Base-by-base conservation (phyloP, 495 filamentous ascomycete species). In the Trichoderma reesei region DNA sequence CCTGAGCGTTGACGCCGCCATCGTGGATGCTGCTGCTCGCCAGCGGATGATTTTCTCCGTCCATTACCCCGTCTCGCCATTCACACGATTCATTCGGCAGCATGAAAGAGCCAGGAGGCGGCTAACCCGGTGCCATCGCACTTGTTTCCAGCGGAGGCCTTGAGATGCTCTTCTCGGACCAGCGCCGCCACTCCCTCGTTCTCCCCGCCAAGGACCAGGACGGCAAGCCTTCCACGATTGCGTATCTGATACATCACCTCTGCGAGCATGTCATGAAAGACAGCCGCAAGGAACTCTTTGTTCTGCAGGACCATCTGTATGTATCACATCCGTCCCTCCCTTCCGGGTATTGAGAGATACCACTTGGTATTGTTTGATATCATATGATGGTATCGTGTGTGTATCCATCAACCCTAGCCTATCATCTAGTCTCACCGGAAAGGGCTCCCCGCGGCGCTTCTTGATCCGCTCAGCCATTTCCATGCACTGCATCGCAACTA, bases 121-220 rank as follows among this genome's bases (percentile, higher is more conserved):
- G 59, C 59, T 61, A 41, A 61, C 36, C 59, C n/a, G n/a, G 26
- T 34, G 26, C 31, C 14, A 3, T 56, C n/a, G n/a, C n/a, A n/a
- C n/a, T n/a, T n/a, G n/a, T n/a, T n/a, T n/a, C 10, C 20, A 96
- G 94, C 66, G 94, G 94, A 60, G 94, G 94, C 20, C 85, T 98
- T n/a, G 94, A 98, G 74, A 87, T 96, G 73, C 84, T 98, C 63
- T 98, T 98, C 73, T 84, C 86, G 20, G 90, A 96, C 70, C 78
- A 90, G 72, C 83, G 85, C 59, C 88, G 85, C 65, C 89, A 92
- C 69, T 74, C 77, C 1, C 68, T 98, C 54, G 77, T 82, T 16
- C 67, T 98, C 34, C 90, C 94, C 38, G 75, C 80, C n/a, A 77
- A 68, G 36, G 81, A 87, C 67, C 74, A 76, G 33, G 70, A 83